phyloP scores from a whole-genome alignment of 441 rosid genomes.

The Erodium moschatum region DNA sequence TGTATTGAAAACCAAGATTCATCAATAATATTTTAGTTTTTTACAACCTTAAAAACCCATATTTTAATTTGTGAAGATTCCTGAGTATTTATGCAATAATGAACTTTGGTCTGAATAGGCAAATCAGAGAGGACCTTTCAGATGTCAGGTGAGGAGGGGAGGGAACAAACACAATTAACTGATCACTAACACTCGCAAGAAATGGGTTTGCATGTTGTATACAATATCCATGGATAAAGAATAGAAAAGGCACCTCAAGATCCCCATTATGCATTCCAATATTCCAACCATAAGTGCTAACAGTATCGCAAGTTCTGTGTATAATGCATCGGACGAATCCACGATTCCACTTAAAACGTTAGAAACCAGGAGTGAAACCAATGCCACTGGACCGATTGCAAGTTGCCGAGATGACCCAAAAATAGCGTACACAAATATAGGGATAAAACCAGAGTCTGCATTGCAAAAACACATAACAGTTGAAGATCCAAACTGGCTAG shows the following conservation, averaged over 20 bases:
- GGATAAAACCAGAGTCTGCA: slow-evolving; percentile 78
- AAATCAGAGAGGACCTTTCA: neutral
- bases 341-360: slow-evolving; percentile 60
- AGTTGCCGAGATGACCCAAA: slow-evolving; percentile 93
- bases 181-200: neutral
- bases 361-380: slow-evolving; percentile 88
- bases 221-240: slow-evolving; percentile 9
- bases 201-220: neutral
- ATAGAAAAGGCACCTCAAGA: slow-evolving; percentile 48
- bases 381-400: slow-evolving; percentile 91
- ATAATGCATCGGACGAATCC: slow-evolving; percentile 54
- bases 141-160: neutral
- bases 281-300: slow-evolving; percentile 85
- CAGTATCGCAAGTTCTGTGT: slow-evolving; percentile 82
- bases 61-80: neutral
- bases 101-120: neutral
- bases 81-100: neutral
- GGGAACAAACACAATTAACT: neutral
- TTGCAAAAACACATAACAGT: slow-evolving; percentile 27
- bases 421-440: slow-evolving; percentile 67
- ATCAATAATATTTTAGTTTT: too few species aligned
- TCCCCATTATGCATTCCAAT: slow-evolving; percentile 74
- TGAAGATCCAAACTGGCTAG: slow-evolving; percentile 15
- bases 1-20: too few species aligned
- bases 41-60: too few species aligned